Percentiles rank a stretch among this genome's conserved stretches.
Evolutionary conservation across 306 rosid species (phyloP).

Genomic region (Lithocarpus polystachyus): DNA sequence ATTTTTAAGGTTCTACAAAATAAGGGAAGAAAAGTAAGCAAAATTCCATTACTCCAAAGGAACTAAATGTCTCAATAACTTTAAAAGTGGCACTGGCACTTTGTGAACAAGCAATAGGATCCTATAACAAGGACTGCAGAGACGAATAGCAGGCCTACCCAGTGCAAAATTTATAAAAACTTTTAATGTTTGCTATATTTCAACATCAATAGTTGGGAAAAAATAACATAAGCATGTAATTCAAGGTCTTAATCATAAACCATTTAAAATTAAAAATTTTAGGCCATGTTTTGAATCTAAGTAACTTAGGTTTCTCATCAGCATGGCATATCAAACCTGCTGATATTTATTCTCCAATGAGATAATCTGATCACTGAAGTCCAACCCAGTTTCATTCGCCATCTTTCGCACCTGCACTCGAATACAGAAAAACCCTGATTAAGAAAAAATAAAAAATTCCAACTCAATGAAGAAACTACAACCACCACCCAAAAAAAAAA

Average conservation of each 20-base stretch:
- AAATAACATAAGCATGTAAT: not conserved
- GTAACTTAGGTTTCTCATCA: not conserved
- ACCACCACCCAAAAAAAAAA: not conserved
- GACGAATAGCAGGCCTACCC: not conserved
- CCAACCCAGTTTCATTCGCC: constrained; percentile 88
- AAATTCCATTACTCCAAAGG: not conserved
- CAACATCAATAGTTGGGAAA: not conserved
- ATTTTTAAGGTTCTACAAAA: not conserved
- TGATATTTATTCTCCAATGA: constrained; percentile 68
- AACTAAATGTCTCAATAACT: not conserved
- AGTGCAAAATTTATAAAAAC: not conserved
- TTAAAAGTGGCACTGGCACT: not conserved
- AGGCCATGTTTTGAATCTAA: not conserved
- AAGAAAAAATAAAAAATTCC: not conserved
- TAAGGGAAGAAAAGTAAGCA: not conserved
- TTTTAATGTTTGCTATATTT: not conserved
- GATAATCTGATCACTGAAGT: constrained; percentile 81
- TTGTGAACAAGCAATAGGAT: not conserved
- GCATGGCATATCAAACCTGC: constrained; percentile 53
- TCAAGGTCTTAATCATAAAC: not conserved
- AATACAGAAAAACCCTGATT: constrained; percentile 7
- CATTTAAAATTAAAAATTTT: not conserved
- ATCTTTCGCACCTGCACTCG: constrained; percentile 68
- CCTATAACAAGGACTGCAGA: not conserved
- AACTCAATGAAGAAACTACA: not conserved